Base-by-base conservation (phyloP, 192 early-diverging fungal species). In the Backusella australiensis region DNA sequence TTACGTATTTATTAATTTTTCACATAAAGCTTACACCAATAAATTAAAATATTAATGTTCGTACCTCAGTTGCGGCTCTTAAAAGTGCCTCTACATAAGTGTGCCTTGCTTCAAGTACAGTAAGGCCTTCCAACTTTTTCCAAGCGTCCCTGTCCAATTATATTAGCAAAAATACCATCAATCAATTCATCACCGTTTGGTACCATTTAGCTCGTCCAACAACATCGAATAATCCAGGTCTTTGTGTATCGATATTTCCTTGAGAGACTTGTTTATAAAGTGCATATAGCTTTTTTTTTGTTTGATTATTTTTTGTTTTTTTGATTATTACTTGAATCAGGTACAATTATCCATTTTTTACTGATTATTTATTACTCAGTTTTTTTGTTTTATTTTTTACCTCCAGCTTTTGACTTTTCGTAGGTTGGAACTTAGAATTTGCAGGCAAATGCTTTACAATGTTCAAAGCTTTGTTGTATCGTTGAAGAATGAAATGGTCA, bases 201-300 rank as follows among this genome's bases (percentile, higher is more conserved):
- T 81, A 81, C 80, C 85, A 85, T 49, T 86, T 86, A 9, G 85
- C 76, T 49, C 84, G 63, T 19, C 81, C 86, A 65, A 85, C 83
- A 7, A 85, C 79, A 75, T 87, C 86, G 69, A 77, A 87, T 46
- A 87, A 39, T 6, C 81, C 78, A 0, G 86, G 86, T 35, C 86
- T 21, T 23, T 83, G 74, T 9, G 81, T 85, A 68, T 77, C 72
- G 2, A 81, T 75, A 71, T 78, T 67, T 0, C 86, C 86, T 39
- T 77, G 59, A 12, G 85, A 83, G 21, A 82, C 83, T 77, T 87
- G 86, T 44, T 87, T 87, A 72, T 87, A 86, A 15, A 85, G 69
- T 7, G 81, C 85, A 80, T 87, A 87, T 14, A 87, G 74, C 85
- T 87, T 46, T 34, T 23, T 23, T 38, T 44, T 69, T 65, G 23